These are phyloP conservation scores for Tephrocybe sp. DNA, from an alignment of 768 basidiomycete genomes.

Conservation along the genomic window DNA sequence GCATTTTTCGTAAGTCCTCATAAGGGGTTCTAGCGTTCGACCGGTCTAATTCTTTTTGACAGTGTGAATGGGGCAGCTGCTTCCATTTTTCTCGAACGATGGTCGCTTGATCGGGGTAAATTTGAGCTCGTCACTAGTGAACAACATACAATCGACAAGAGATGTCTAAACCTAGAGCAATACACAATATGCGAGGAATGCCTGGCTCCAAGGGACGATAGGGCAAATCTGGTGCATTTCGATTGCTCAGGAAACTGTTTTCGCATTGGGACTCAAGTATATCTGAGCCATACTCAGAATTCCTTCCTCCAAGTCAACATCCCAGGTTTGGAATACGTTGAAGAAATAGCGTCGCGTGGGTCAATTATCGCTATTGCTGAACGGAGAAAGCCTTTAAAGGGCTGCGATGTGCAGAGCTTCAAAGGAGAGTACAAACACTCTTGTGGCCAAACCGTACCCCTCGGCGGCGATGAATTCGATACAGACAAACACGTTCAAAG, in stretches of 20 bases:
- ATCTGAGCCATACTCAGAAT: background rate
- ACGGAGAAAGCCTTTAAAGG: slow-evolving; percentile 2
- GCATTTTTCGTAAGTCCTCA: background rate
- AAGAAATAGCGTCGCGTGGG: slow-evolving; percentile 1
- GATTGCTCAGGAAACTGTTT: background rate
- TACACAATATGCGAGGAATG: background rate
- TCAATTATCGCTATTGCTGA: background rate
- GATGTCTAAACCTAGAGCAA: background rate
- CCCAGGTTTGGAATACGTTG: background rate
- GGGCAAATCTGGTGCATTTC: background rate
- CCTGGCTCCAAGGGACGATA: background rate
- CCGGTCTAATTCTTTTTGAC: background rate
- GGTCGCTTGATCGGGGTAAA: background rate
- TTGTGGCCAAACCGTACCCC: background rate
- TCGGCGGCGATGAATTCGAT: background rate
- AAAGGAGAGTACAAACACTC: background rate
- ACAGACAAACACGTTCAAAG: background rate
- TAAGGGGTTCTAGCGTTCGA: background rate
- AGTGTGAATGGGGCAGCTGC: background rate
- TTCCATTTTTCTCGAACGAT: background rate
- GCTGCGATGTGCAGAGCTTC: background rate
- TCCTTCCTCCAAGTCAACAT: background rate
- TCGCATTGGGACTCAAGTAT: slow-evolving; percentile 1
- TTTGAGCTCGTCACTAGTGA: background rate
- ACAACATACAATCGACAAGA: background rate